Conservation (phyloP, 2,329 filamentous ascomycete species). For the Ilyonectria destructans region DNA sequence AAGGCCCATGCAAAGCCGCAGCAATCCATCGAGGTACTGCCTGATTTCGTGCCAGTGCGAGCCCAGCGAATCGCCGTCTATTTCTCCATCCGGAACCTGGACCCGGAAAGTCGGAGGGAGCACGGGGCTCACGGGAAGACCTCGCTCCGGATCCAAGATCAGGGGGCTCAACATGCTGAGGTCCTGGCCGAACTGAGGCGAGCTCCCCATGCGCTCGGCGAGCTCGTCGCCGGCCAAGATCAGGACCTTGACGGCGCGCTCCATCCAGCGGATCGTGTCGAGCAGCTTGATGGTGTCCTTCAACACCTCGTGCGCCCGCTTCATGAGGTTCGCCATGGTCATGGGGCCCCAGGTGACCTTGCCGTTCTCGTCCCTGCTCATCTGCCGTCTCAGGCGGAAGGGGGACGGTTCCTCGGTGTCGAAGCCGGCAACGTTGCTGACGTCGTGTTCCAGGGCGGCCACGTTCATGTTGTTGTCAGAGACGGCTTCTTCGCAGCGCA, state of each 20-base stretch:
- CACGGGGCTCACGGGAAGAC: conserved; percentile 48
- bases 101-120: conserved; percentile 41
- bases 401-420: conserved; percentile 50
- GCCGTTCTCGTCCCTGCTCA: conserved; percentile 45
- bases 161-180: conserved; percentile 49
- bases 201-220: conserved; percentile 51
- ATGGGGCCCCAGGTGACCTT: conserved; percentile 56
- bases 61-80: conserved; percentile 51
- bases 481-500: conserved; percentile 62
- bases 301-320: conserved; percentile 63
- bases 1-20: conserved; percentile 61
- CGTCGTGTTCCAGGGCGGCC: conserved; percentile 59
- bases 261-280: conserved; percentile 65
- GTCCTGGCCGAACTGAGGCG: conserved; percentile 41
- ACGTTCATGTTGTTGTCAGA: conserved; percentile 62
- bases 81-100: conserved; percentile 34
- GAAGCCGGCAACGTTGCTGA: conserved; percentile 61
- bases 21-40: conserved; percentile 63
- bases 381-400: conserved; percentile 43
- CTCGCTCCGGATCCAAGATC: conserved; percentile 41
- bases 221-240: conserved; percentile 62
- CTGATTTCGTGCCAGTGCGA: conserved; percentile 64
- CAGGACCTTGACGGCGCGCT: conserved; percentile 62
- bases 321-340: conserved; percentile 65
- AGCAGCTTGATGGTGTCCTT: conserved; percentile 63